phyloP scores from a whole-genome alignment of 768 basidiomycete species.

The Kwoniella europaea region DNA sequence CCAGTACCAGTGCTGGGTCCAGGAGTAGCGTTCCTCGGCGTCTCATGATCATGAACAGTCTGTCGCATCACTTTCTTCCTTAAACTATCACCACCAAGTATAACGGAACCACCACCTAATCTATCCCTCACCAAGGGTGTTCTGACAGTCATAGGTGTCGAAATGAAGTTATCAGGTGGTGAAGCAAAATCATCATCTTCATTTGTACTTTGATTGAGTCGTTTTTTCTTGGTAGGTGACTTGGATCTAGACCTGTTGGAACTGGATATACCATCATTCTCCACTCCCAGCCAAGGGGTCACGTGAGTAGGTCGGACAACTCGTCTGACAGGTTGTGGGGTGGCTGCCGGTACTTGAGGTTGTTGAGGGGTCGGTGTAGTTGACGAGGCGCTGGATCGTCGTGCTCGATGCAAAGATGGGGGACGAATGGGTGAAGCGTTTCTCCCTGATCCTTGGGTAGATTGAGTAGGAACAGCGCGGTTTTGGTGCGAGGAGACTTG shows the following conservation, averaged over 20 bases:
- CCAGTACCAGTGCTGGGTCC: neutral
- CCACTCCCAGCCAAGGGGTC: conserved; percentile 17
- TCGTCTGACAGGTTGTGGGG: neutral
- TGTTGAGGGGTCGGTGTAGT: neutral
- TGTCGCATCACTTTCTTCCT: conserved; percentile 18
- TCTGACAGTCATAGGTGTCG: conserved; percentile 6
- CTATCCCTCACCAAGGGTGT: conserved; percentile 25
- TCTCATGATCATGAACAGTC: neutral
- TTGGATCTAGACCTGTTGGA: neutral
- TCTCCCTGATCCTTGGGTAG: no score
- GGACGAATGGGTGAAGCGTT: neutral
- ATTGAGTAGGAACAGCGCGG: no score
- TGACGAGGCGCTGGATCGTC: neutral
- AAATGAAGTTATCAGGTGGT: conserved; percentile 1
- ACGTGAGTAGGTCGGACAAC: conserved; percentile 12
- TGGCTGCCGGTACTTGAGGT: neutral
- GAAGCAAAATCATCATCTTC: conserved; percentile 16
- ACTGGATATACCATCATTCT: neutral
- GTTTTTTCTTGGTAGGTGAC: neutral
- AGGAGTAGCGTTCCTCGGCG: conserved; percentile 1
- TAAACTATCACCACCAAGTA: neutral
- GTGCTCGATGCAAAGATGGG: neutral
- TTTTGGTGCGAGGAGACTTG: no score
- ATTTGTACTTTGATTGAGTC: neutral
- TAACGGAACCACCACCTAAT: neutral